Base-by-base conservation (phyloP, 1,139 yeast species). In the Lodderomyces beijingensis region DNA sequence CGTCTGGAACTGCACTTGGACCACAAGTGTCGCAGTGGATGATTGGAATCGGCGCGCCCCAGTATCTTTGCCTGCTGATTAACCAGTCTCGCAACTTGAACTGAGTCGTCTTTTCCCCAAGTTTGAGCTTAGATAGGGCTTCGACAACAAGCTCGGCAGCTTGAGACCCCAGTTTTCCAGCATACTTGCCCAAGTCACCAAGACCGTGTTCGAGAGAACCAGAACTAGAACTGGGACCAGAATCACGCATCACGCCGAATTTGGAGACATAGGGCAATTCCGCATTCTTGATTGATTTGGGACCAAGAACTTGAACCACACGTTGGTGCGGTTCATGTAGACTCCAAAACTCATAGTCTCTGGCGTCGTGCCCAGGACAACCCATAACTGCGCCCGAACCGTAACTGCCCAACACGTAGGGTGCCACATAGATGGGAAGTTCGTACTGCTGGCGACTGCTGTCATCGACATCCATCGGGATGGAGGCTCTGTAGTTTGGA, bases 41-140 rank as follows among this genome's bases (percentile, higher is more conserved):
- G 23, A 91, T 86, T 2, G 98, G 98, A 36, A 91, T 91, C 3
- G 98, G 98, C 0, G 97, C 94, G 18, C 98, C 98, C 98, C 98
- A 91, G 54, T 84, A 91, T 39, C 98, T 65, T 58, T 91, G 98
- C 48, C 98, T 75, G 50, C 94, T 81, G 27, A 91, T 83, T 23
- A 91, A 69, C 98, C 98, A 91, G 52, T 91, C 98, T 44, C 96
- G 70, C 21, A 91, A 62, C 46, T 79, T 73, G 49, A 70, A 81
- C 40, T 80, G 82, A 0, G 70, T 70, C 2, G 74, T 65, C 5
- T 49, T 42, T 1, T 57, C 44, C 0, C 91, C 96, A 2, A 57
- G 37, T 0, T 59, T 53, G 0, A 43, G 36, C 0, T 47, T 34
- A 16, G 56, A 57, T 18, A 89, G 60, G 12, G 60, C 50, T 1